Base-by-base conservation (phyloP, 2,329 filamentous ascomycete genomes). In the Diaporthe nobilis region DNA sequence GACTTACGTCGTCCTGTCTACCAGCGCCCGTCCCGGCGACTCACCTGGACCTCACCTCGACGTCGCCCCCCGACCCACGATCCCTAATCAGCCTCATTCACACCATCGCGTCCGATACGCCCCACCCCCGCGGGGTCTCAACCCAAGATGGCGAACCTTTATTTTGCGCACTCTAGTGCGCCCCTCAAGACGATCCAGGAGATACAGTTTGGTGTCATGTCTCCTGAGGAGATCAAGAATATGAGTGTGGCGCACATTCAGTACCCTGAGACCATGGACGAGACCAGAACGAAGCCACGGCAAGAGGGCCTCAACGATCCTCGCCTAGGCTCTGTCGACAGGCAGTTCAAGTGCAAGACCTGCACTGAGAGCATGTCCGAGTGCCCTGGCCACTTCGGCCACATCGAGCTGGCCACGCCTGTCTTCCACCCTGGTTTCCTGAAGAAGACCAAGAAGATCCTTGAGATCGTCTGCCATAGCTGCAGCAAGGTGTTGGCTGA, bases 211-310 rank as follows among this genome's bases (percentile, higher is more conserved):
- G 97, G 97, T 83, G 91, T 99, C 84, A 92, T 99, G 86, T 98
- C 97, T 49, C 97, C 97, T 37, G 97, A 99, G 85, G 97, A 99
- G 88, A 98, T 98, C 86, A 98, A 99, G 89, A 96, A 94, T 82
- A 97, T 98, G 95, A 98, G 96, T 86, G 96, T 98, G 78, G 94
- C 93, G 80, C 95, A 98, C 85, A 96, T 99, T 84, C 91, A 97
- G 85, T 98, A 98, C 84, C 96, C 97, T n/a, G 97, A 99, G 88
- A 98, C 97, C 39, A 98, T 99, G 97, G 97, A 99, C 83, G 97
- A 99, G 86, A 94, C 94, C 85, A 94, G 96, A 82, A 93, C 94
- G 80, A 95, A 95, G 84, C 97, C 97, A 78, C 95, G 97, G 80
- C 94, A 97, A 77, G 93, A 94, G 83, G 97, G 97, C 82, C 89